These are phyloP conservation scores for Stevia rebaudiana DNA, from an alignment of 140 eudicot species.

Conservation along the genomic window DNA sequence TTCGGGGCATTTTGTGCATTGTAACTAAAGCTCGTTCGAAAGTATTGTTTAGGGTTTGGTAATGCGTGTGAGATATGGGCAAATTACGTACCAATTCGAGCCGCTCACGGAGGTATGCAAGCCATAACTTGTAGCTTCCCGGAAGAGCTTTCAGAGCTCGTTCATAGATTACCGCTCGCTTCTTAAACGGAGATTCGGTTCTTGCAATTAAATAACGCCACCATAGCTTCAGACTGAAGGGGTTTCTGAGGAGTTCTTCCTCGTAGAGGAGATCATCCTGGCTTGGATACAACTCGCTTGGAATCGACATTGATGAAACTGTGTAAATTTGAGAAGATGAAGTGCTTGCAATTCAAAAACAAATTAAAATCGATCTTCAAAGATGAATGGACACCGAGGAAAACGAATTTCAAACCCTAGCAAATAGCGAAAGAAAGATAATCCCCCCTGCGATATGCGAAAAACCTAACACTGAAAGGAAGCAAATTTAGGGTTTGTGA, in stretches of 20 bases:
- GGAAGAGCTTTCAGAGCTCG: slow-evolving; percentile 90
- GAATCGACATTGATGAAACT: slow-evolving; percentile 39
- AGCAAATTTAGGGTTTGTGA: too few relatives aligned
- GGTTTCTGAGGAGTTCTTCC: slow-evolving; percentile 75
- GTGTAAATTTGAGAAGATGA: neutral
- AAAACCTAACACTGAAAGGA: too few relatives aligned
- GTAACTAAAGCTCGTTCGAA: slow-evolving; percentile 90
- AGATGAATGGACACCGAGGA: neutral
- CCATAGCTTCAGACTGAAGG: slow-evolving; percentile 78
- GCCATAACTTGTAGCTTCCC: slow-evolving; percentile 91
- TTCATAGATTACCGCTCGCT: slow-evolving; percentile 66
- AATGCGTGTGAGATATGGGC: slow-evolving; percentile 56
- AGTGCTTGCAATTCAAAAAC: neutral
- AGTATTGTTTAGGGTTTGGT: slow-evolving; percentile 66
- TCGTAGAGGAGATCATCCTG: slow-evolving; percentile 70
- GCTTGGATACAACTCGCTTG: slow-evolving; percentile 56
- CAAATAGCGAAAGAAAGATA: neutral
- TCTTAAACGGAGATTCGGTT: slow-evolving; percentile 55
- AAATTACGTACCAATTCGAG: slow-evolving; percentile 72
- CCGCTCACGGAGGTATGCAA: slow-evolving; percentile 90
- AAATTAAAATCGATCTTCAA: neutral
- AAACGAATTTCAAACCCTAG: neutral
- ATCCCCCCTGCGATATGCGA: neutral
- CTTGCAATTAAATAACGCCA: slow-evolving; percentile 82
- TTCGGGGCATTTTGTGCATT: slow-evolving; percentile 96